Evolutionary conservation across 805 yeast species (phyloP), one percentile per base, ranked within the genome.

Genomic region (Kockiozyma suomiensis): DNA sequence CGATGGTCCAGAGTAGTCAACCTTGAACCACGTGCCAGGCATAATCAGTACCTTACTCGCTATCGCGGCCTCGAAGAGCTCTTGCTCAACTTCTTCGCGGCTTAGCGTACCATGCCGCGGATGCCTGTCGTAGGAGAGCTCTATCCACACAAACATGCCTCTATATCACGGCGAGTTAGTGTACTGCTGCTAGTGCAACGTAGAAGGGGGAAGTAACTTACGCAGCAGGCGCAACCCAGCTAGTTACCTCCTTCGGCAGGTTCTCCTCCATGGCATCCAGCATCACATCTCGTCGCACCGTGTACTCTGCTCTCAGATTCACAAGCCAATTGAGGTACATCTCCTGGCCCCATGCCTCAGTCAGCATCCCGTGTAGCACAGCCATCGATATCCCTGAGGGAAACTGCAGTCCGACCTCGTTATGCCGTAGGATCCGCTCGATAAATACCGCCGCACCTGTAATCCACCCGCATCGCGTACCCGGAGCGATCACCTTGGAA

Each of bases 401-500:
- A 52, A 85, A 78, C 76, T 91, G 97, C 66, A 88, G 81, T 5
- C 88, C 78, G 64, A 87, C 92, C 77, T 92, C 97, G 70, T 88
- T 90, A 56, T 86, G 77, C 67, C 94, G 81, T 54, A 85, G 73
- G 68, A 78, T 80, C 67, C 93, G 81, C 74, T 87, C 90, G 66
- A 88, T 70, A 52, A 91, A 73, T 17, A 70, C 66, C 46, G 78
- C 76, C 73, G 88, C 91, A 61, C 87, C 96, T 26, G 88, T 86
- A 62, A 91, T 79, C 97, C 97, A 91, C 55, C 97, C 97, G 60
- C 88, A 72, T 77, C 97, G 85, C 32, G 85, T 70, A 67, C 97
- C 97, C 17, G 97, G 97, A 2, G 97, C 97, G 56, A 92, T 76
- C 26, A 91, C 91, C 78, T 91, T 91, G 54, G 97, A 90, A 75